Evolutionary conservation across 768 basidiomycete species (phyloP), one percentile per base, ranked within the genome.

Genomic region (Termitomyces sp.): DNA sequence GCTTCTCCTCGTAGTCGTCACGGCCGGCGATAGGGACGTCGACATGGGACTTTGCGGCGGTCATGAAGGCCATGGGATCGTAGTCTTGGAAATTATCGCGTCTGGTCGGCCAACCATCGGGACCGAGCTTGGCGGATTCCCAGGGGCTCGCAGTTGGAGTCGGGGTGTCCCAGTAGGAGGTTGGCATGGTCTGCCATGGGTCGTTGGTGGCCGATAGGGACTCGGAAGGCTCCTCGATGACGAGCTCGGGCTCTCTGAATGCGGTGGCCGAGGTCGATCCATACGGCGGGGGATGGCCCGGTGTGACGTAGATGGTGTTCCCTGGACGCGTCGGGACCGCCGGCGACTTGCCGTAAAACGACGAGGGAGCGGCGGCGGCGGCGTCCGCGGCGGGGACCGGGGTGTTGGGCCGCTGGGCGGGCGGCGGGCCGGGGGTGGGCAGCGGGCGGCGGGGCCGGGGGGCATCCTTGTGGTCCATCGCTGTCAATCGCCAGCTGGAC

Each of bases 1-100:
- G 72, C 20, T 68, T 70, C 69, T 92, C 90, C 65, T 92, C 88
- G 3, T 74, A 65, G 8, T 72, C 74, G 53, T 77, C 75, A 46
- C 89, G 76, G 7, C 85, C 87, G 70, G 84, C 81, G 62, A 92
- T 87, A 43, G 69, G 59, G 69, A 74, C 69, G 3, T 72, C 72
- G 22, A 62, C 58, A 10, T 53, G 46, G 42, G 65, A 59, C 46
- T 70, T 68, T 8, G 63, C 46, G 34, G 47, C 27, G 63, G 49
- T 56, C 66, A 71, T 58, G 54, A 52, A 62, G 47, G 52, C 56
- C 57, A 56, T 59, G 57, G 60, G 27, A 61, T 64, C 67, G 63
- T 63, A 53, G 29, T 57, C 47, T 39, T 59, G 43, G 3, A 37
- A 51, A 29, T 46, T n/a, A 34, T 31, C 57, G 56, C 37, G 37